Base-by-base conservation (phyloP, 495 filamentous ascomycete genomes). In the Darksidea phi region DNA sequence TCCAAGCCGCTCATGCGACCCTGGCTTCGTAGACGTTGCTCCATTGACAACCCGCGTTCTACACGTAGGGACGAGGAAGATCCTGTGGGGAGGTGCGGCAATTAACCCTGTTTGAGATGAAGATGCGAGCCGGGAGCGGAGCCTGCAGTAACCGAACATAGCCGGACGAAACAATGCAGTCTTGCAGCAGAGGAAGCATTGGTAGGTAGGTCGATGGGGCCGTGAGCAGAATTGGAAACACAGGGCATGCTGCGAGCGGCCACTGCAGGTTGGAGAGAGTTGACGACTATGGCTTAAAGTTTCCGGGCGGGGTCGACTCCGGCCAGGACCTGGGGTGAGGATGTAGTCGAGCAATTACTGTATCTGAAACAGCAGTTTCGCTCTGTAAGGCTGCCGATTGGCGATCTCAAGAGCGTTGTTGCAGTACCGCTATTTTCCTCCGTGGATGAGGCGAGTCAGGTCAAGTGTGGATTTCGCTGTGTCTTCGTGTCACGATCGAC, bases 81-180 rank as follows among this genome's bases (percentile, higher is more conserved):
- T 43, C 4, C 13, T 17, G 46, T 41, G 32, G 56, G 46, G 56
- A 37, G 46, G 7, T 26, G 24, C 28, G 46, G 26, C 17, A 13
- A 57, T 57, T 38, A 46, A 32, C 1, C 54, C 37, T 38, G 3
- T 48, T 11, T 1, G 23, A 49, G 38, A 20, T 15, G 10, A 7
- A 4, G 32, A 37, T 15, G 21, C 21, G 28, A 48, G 41, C 38
- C 34, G 54, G 1, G 55, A 49, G 46, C 48, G 1, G 55, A 49
- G 46, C 48, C 57, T 11, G 17, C 8, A 17, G 48, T 60, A 60
- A 47, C 57, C 58, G 58, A 54, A 26, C 58, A 47, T 61, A 61
- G 50, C 58, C 58, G 58, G 43, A 41, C 7, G 42, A 17, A 17
- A 38, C 34, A 23, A 20, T 3, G 28, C 28, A 32, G 28, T 32